Percentiles rank a stretch among this genome's conserved stretches.
phyloP scores from a whole-genome alignment of 345 rosid genomes.

The Populus euphratica region DNA sequence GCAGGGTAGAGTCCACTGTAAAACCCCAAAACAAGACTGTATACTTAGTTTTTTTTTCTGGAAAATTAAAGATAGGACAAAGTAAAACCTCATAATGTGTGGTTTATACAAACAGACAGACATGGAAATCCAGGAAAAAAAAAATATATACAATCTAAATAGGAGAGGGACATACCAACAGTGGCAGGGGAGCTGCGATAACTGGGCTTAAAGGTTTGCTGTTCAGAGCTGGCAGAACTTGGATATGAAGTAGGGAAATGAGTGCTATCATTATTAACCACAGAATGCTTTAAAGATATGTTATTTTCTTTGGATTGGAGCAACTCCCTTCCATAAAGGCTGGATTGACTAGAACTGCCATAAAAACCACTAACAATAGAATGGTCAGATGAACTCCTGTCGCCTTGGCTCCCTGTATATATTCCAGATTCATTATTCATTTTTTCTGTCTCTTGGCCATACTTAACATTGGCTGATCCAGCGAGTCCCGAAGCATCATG shows the following conservation, averaged over 20 bases:
- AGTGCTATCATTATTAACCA: conserved; percentile 15
- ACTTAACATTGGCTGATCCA: conserved; percentile 26
- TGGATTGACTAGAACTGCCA: conserved; percentile 28
- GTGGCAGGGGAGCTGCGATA: conserved; percentile 24
- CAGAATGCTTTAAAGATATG: conserved; percentile 26
- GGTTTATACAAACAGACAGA: neutral
- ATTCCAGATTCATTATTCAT: conserved; percentile 29
- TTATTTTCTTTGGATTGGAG: conserved; percentile 35
- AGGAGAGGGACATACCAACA: conserved; percentile 33
- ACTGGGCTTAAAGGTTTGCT: conserved; percentile 28
- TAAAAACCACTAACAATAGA: conserved; percentile 18
- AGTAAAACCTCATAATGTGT: conserved; percentile 6
- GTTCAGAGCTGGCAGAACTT: conserved; percentile 28
- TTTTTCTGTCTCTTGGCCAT: conserved; percentile 33
- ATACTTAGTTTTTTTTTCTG: conserved; percentile 11
- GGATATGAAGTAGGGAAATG: conserved; percentile 21
- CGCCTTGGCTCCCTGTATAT: conserved; percentile 24
- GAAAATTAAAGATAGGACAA: conserved; percentile 8
- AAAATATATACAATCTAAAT: conserved; percentile 29
- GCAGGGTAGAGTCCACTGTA: conserved; percentile 41
- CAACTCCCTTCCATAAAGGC: conserved; percentile 25
- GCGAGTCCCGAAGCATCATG: conserved; percentile 32
- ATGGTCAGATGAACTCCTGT: conserved; percentile 20
- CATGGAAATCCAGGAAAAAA: conserved; percentile 5
- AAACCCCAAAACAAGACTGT: conserved; percentile 15